phyloP scores from a whole-genome alignment of 192 early-diverging fungal genomes.

The Diversispora epigaea region DNA sequence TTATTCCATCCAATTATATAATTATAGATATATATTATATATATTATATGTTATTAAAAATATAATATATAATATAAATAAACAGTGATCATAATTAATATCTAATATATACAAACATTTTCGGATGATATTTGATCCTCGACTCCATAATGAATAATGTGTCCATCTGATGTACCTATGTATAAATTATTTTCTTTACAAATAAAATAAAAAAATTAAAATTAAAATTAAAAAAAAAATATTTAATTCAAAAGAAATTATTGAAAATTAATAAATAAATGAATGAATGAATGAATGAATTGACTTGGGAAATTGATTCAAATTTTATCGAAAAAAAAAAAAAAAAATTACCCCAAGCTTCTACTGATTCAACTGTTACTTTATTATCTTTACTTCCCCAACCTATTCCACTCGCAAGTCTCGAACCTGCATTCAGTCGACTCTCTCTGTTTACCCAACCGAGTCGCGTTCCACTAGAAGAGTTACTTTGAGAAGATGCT shows the following conservation, averaged over 20 bases:
- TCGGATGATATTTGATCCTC: constrained; percentile 47
- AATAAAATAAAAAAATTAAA: not conserved
- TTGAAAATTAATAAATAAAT: too few relatives aligned
- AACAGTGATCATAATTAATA: constrained; percentile 1
- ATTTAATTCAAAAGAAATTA: too few relatives aligned
- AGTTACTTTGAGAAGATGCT: constrained; percentile 32
- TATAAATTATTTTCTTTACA: constrained; percentile 68
- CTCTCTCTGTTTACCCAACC: constrained; percentile 18
- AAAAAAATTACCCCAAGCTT: constrained; percentile 46
- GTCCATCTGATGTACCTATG: constrained; percentile 74
- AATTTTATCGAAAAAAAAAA: too few relatives aligned
- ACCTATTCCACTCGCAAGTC: constrained; percentile 38
- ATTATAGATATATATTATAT: not conserved
- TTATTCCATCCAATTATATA: not conserved
- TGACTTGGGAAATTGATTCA: not conserved
- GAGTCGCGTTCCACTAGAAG: not conserved
- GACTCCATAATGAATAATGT: constrained; percentile 64
- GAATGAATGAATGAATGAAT: not conserved
- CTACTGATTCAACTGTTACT: constrained; percentile 46
- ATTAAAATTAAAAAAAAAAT: too few relatives aligned
- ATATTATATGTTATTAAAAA: not conserved
- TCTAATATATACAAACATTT: constrained; percentile 43
- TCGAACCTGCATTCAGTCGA: constrained; percentile 23
- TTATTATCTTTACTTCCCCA: constrained; percentile 35
- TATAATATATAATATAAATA: not conserved